Percentiles rank a stretch among this genome's conserved stretches.
Evolutionary conservation across 2,329 filamentous ascomycete genomes (phyloP).

Genomic region (Chaetoscypha palmicola): DNA sequence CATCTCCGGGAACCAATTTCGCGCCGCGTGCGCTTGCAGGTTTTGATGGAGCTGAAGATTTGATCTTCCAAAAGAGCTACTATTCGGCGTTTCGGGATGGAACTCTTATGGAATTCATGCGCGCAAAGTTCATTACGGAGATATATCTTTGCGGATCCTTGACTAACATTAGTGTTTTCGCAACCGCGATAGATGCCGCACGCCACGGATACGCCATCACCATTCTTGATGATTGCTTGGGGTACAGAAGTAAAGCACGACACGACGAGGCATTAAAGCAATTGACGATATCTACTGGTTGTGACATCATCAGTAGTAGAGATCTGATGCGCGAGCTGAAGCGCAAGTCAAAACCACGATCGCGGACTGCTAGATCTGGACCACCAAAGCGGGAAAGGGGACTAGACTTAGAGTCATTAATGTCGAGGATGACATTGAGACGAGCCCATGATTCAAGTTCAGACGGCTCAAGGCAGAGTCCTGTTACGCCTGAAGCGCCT

Average conservation of each 20-base stretch:
- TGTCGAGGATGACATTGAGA: conserved; percentile 26
- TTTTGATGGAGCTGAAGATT: conserved; percentile 40
- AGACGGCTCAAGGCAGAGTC: neutral
- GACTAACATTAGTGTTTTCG: conserved; percentile 82
- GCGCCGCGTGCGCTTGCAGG: conserved; percentile 36
- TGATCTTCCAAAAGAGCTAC: conserved; percentile 58
- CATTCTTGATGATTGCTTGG: conserved; percentile 81
- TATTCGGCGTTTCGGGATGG: conserved; percentile 84
- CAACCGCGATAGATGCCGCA: conserved; percentile 84
- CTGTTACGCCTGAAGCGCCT: too few relatives aligned
- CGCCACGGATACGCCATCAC: conserved; percentile 83
- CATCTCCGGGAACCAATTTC: conserved; percentile 41
- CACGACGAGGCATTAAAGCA: conserved; percentile 41
- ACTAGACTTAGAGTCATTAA: conserved; percentile 21
- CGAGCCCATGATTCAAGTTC: conserved; percentile 7
- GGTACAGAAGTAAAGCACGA: conserved; percentile 62
- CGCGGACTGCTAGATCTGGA: conserved; percentile 13
- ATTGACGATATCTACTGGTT: conserved; percentile 28
- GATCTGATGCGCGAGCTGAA: conserved; percentile 23
- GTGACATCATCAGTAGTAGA: conserved; percentile 27
- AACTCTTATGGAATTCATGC: conserved; percentile 65
- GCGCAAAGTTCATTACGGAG: conserved; percentile 83
- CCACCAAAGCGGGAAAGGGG: conserved; percentile 12
- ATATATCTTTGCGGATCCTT: conserved; percentile 83
- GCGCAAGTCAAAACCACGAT: conserved; percentile 17